Percentiles rank a stretch among this genome's conserved stretches.
These are phyloP conservation scores for Eimeria zaria DNA, from an alignment of 169 alveolate genomes.

Conservation along the genomic window DNA sequence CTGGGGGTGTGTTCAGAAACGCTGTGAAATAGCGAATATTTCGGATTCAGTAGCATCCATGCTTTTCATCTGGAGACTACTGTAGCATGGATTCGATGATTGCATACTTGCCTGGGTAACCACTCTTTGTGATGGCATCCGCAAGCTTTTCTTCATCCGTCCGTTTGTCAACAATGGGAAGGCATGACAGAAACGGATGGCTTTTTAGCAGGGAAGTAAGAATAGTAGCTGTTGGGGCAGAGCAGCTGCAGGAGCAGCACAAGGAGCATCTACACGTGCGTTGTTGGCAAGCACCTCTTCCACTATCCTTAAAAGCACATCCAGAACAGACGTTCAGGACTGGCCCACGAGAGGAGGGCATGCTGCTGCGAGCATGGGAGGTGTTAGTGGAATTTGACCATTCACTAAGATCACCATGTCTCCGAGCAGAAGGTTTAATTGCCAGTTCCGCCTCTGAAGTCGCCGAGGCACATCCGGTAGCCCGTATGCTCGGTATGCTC, in stretches of 20 bases:
- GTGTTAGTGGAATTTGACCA: not conserved
- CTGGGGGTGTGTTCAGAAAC: not conserved
- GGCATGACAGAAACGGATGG: constrained; percentile 24
- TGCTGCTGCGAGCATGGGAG: not conserved
- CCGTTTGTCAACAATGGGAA: constrained; percentile 11
- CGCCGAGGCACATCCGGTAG: not conserved
- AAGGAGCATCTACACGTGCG: constrained; percentile 21
- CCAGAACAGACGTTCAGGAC: not conserved
- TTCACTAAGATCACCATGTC: not conserved
- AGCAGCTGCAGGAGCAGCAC: constrained; percentile 39
- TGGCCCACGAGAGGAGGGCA: not conserved
- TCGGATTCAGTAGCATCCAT: not conserved
- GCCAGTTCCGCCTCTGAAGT: not conserved
- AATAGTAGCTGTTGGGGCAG: not conserved
- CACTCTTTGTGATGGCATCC: constrained; percentile 40
- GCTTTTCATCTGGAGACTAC: not conserved
- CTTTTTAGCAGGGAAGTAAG: not conserved
- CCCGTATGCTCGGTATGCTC: no score
- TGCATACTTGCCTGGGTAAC: constrained; percentile 50
- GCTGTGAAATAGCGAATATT: not conserved
- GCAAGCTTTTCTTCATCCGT: constrained; percentile 41
- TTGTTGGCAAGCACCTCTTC: not conserved
- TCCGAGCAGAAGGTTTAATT: not conserved
- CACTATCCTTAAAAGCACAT: not conserved
- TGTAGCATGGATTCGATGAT: not conserved